Conservation (phyloP, 1,284 basidiomycete species). For the Cutaneotrichosporon daszewskae region DNA sequence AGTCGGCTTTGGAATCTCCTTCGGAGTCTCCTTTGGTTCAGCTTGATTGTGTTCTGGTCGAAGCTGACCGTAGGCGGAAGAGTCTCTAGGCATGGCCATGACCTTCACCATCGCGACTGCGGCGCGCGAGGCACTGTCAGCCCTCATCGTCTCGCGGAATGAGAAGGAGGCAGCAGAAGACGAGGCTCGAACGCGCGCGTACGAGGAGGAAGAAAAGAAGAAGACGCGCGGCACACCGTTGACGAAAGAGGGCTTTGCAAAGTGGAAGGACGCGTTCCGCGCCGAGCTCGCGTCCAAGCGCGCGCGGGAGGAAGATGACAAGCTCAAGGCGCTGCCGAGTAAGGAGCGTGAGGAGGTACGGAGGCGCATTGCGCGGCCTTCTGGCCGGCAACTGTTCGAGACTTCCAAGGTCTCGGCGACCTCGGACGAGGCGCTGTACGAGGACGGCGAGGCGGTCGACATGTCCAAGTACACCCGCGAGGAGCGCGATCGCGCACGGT, state of each 20-base stretch:
- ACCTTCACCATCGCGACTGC: slow-evolving; percentile 89
- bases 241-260: slow-evolving; percentile 70
- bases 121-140: slow-evolving; percentile 70
- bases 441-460: slow-evolving; percentile 83
- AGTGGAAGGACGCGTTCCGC: slow-evolving; percentile 76
- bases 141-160: slow-evolving; percentile 58
- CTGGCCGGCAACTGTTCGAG: slow-evolving; percentile 83
- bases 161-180: slow-evolving; percentile 60
- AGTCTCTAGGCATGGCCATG: slow-evolving; percentile 95
- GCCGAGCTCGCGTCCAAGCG: slow-evolving; percentile 59
- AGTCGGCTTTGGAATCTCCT: no score
- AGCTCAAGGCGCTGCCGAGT: slow-evolving; percentile 63
- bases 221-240: slow-evolving; percentile 86
- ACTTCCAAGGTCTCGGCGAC: slow-evolving; percentile 63
- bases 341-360: slow-evolving; percentile 88
- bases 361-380: slow-evolving; percentile 58
- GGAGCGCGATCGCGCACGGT: slow-evolving; percentile 56
- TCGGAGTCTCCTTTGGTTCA: no score
- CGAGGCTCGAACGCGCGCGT: slow-evolving; percentile 57
- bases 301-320: slow-evolving; percentile 72
- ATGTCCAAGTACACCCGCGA: slow-evolving; percentile 76
- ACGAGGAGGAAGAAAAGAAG: slow-evolving; percentile 72
- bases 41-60: no score
- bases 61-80: slow-evolving; percentile 60
- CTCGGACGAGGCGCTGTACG: slow-evolving; percentile 63